Evolutionary conservation across 768 basidiomycete species (phyloP), one percentile per base, ranked within the genome.

Genomic region (Mycena alexandri): DNA sequence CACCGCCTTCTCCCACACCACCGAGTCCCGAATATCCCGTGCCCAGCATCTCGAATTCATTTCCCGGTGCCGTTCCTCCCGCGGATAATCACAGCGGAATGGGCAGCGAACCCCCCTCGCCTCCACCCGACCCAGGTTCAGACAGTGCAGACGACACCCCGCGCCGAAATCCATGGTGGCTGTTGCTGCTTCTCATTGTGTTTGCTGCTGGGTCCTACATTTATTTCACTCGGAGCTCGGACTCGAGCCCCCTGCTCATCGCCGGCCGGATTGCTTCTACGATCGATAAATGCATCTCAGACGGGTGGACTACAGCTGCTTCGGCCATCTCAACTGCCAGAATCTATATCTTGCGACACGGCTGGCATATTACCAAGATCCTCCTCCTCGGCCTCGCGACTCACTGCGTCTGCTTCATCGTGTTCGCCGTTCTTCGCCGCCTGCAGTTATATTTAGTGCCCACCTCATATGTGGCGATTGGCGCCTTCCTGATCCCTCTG

Each of bases 51-150:
- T 38, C 38, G 38, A 38, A 38, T 2, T 11, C 38, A 10, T 10
- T 9, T 11, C 38, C 38, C 10, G 11, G 38, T 38, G 38, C 2
- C 38, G 14, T 9, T 38, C 38, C 38, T 38, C 38, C 38, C 38
- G 4, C 38, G 38, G 4, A 38, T 38, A 38, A 11, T 38, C 38
- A 10, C 38, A 38, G 11, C 14, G 38, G 38, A 38, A 38, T 14
- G 38, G 38, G 24, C 46, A 17, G 11, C 21, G 43, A 46, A 34
- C 46, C 44, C 38, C 58, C 58, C 14, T 59, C 58, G 7, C 58
- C 58, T 59, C 58, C 58, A 12, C 36, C 58, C 46, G 58, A 48
- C 5, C 33, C 47, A 48, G 34, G 34, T 21, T 47, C 58, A 47
- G 17, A 46, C 34, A 48, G 58, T 46, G 24, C 36, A 13, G 42